Evolutionary conservation across 345 rosid genomes (phyloP), one percentile per base, ranked within the genome.

Genomic region (Draba incana): DNA sequence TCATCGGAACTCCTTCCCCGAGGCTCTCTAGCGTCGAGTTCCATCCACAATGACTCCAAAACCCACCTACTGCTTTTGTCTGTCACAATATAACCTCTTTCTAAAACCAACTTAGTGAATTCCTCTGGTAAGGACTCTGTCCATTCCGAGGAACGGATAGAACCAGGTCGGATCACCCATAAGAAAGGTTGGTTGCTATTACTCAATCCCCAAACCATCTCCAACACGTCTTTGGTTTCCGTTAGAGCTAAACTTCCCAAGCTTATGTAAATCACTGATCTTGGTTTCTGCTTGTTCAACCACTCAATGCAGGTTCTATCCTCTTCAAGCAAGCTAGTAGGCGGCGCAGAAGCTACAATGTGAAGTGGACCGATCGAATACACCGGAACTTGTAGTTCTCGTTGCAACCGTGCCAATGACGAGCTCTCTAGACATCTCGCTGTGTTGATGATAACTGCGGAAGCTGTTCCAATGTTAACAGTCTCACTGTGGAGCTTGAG

Each of bases 41-140:
- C 88, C 88, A 84, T 8, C 85, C 82, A 49, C 84, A 81, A 33
- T 81, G 88, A 43, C 74, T 84, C 81, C 80, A 78, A 71, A 84
- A 84, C 8, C 66, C 84, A 56, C 84, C 84, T 1, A 84, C 80
- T 13, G 85, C 77, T 84, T 30, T 75, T 77, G 6, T 73, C 57
- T 84, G 85, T 2, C 67, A 80, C 82, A 2, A 81, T 75, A 56
- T 68, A 61, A 2, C 84, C 81, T 54, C 64, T 77, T 41, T 68
- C 79, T 31, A 66, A 75, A 31, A 71, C 75, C 27, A 71, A 9
- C 44, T 45, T 61, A 6, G 2, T 13, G 28, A 78, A 78, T 12
- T 72, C 81, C n/a, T 78, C 76, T 2, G 76, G 77, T 46, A 71
- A 71, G 11, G 76, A 56, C 54, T 74, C 68, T 16, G 23, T 68